phyloP scores from a whole-genome alignment of 768 basidiomycete genomes.

The Coprinopsis sp. region DNA sequence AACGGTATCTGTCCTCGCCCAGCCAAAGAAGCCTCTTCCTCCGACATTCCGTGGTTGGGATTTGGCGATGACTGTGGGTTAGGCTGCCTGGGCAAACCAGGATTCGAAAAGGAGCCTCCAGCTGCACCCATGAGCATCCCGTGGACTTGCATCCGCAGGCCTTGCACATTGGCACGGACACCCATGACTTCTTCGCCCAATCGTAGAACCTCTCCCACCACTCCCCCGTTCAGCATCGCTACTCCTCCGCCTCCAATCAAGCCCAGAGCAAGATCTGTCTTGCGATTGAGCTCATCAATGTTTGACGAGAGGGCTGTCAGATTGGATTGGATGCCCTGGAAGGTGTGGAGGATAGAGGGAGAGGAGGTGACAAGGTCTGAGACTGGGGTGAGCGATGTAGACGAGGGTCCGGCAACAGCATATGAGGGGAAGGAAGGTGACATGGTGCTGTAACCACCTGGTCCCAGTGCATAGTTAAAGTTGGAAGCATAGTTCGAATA shows the following conservation, averaged over 20 bases:
- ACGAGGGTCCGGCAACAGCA: neutral
- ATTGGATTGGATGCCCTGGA: constrained; percentile 13
- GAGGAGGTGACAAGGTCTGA: constrained; percentile 2
- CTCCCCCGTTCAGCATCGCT: constrained; percentile 53
- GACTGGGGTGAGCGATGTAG: neutral
- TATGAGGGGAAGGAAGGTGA: neutral
- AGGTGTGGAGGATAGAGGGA: constrained; percentile 6
- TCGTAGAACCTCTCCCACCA: constrained; percentile 67
- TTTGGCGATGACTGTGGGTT: no score
- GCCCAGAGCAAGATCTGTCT: constrained; percentile 14
- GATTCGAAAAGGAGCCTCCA: neutral
- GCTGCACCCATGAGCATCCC: constrained; percentile 46
- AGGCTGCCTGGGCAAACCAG: neutral
- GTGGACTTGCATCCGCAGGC: constrained; percentile 78
- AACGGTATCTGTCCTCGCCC: no score
- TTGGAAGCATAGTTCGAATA: neutral
- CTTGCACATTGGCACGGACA: constrained; percentile 65
- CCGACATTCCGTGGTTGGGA: no score
- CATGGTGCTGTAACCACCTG: neutral
- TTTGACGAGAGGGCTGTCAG: constrained; percentile 10
- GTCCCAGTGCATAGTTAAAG: neutral
- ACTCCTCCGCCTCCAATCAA: constrained; percentile 12
- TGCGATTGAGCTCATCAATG: constrained; percentile 11
- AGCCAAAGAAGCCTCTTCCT: no score
- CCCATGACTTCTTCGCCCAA: constrained; percentile 71